Conservation (phyloP, 2,329 filamentous ascomycete genomes). For the Aspergillus sp. region DNA sequence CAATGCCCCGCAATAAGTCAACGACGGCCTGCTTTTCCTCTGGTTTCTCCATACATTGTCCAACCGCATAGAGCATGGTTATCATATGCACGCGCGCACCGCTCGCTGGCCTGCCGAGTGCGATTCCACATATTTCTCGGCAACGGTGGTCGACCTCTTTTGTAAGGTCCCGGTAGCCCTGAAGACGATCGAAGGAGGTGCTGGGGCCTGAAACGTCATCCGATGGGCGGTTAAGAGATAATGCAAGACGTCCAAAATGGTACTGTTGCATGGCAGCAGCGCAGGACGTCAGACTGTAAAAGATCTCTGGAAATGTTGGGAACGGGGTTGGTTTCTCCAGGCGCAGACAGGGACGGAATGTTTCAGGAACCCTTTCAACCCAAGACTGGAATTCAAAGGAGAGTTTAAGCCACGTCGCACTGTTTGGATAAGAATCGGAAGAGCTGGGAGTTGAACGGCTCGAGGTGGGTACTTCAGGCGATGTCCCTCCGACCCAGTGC, state of each 20-base stretch:
- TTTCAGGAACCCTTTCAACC: constrained; percentile 58
- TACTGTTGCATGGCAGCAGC: constrained; percentile 65
- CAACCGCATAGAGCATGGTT: constrained; percentile 60
- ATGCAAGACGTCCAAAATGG: constrained; percentile 62
- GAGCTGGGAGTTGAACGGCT: constrained; percentile 5
- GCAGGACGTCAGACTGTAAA: constrained; percentile 62
- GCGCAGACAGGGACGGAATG: constrained; percentile 56
- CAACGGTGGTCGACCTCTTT: constrained; percentile 57
- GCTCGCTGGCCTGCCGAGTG: constrained; percentile 55
- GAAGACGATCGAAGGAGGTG: constrained; percentile 55
- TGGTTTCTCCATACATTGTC: constrained; percentile 55
- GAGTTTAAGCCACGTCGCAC: constrained; percentile 54
- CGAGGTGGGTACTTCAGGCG: constrained; percentile 44
- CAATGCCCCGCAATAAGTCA: constrained; percentile 57
- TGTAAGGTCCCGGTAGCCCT: constrained; percentile 58
- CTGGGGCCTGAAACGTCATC: constrained; percentile 54
- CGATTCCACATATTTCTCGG: constrained; percentile 60
- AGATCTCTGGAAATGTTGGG: constrained; percentile 54
- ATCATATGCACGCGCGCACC: constrained; percentile 59
- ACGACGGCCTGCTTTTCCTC: constrained; percentile 56
- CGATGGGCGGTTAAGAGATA: constrained; percentile 61
- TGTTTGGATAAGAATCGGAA: constrained; percentile 45
- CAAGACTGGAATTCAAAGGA: constrained; percentile 57
- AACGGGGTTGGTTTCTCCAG: constrained; percentile 41
- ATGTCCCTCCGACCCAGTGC: constrained; percentile 32